These are phyloP conservation scores for Talaromyces sp. DNA, from an alignment of 2,329 filamentous ascomycete species.

Conservation along the genomic window DNA sequence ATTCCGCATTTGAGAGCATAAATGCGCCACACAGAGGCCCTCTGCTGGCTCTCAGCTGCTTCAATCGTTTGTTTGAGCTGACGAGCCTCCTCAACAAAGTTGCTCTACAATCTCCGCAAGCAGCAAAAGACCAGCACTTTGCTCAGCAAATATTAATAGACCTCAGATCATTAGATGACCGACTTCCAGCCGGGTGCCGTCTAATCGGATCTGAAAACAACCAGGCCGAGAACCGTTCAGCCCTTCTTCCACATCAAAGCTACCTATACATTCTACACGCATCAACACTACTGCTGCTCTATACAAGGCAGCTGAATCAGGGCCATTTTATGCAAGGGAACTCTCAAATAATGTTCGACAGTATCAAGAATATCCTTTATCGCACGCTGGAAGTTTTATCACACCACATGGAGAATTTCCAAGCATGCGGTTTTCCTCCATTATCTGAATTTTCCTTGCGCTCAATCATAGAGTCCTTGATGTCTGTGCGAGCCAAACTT, in stretches of 20 bases:
- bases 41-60: slow-evolving; percentile 46
- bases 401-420: slow-evolving; percentile 34
- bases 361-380: slow-evolving; percentile 32
- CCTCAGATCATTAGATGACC: slow-evolving; percentile 32
- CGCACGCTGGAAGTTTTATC: slow-evolving; percentile 29
- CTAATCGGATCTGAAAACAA: slow-evolving; percentile 31
- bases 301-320: slow-evolving; percentile 26
- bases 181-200: slow-evolving; percentile 30
- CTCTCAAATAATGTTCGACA: slow-evolving; percentile 28
- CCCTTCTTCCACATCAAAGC: slow-evolving; percentile 34
- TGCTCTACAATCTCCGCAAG: slow-evolving; percentile 23
- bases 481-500: slow-evolving; percentile 21
- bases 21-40: slow-evolving; percentile 31
- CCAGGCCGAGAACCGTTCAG: slow-evolving; percentile 30
- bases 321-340: slow-evolving; percentile 25
- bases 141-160: slow-evolving; percentile 31
- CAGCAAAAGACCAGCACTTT: slow-evolving; percentile 23
- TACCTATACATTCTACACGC: slow-evolving; percentile 33
- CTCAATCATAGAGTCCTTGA: slow-evolving; percentile 31
- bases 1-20: slow-evolving; percentile 21
- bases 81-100: slow-evolving; percentile 31
- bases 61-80: slow-evolving; percentile 46
- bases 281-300: slow-evolving; percentile 32
- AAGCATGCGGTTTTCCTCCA: slow-evolving; percentile 30
- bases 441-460: slow-evolving; percentile 32